A percentile compares a stretch with the other conserved stretches of the same genome.
Evolutionary conservation across 2,329 filamentous ascomycete genomes (phyloP).

Genomic region (Neurospora sp.): DNA sequence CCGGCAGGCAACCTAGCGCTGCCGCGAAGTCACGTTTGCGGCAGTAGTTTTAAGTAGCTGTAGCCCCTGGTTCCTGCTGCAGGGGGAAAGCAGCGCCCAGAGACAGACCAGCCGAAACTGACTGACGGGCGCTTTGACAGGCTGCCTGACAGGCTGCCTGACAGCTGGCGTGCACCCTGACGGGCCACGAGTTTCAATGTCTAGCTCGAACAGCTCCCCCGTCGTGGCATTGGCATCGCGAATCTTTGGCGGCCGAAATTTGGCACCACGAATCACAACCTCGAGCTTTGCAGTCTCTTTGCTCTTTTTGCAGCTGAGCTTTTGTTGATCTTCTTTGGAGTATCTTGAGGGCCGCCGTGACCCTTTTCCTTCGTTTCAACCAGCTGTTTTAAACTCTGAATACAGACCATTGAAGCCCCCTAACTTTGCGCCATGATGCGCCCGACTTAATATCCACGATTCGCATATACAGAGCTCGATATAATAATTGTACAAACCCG

Average conservation of each 20-base stretch:
- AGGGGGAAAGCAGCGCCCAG: neutral
- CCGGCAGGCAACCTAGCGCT: neutral
- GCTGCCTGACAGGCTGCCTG: neutral
- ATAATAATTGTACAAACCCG: neutral
- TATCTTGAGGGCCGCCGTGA: neutral
- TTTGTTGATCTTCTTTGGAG: neutral
- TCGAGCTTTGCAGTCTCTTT: neutral
- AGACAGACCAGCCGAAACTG: neutral
- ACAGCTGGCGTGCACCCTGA: neutral
- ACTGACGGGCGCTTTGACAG: neutral
- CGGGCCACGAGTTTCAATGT: neutral
- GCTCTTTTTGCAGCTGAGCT: neutral
- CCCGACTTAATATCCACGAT: neutral
- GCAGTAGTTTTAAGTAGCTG: neutral
- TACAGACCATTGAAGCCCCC: neutral
- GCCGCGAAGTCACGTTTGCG: neutral
- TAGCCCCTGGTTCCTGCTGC: neutral
- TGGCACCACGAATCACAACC: neutral
- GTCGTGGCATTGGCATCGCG: neutral
- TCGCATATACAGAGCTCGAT: neutral
- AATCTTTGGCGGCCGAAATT: neutral
- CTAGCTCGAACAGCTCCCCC: neutral
- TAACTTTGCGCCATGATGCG: slow-evolving; percentile 9
- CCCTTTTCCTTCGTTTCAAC: neutral
- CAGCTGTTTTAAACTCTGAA: neutral